phyloP scores from a whole-genome alignment of 1,139 yeast genomes.

The Taphrina betulina region DNA sequence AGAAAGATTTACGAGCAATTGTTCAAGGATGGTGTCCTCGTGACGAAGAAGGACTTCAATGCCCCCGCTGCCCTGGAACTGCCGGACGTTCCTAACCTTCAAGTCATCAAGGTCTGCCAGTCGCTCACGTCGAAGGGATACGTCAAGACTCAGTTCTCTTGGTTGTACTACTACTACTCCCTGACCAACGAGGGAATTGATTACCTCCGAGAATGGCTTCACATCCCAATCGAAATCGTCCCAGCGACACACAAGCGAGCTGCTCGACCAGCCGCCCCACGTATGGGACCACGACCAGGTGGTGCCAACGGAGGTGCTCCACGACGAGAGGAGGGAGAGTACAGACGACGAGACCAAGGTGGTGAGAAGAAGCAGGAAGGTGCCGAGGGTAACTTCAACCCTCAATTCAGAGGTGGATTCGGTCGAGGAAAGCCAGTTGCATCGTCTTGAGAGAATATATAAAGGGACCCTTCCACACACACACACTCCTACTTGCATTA shows the following conservation, averaged over 20 bases:
- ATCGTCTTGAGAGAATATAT: conserved; percentile 1
- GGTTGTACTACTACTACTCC: conserved; percentile 99
- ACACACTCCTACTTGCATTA: neutral
- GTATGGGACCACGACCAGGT: conserved; percentile 32
- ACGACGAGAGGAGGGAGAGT: conserved; percentile 34
- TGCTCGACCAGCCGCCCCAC: conserved; percentile 48
- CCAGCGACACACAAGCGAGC: conserved; percentile 98
- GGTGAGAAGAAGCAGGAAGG: conserved; percentile 35
- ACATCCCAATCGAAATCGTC: conserved; percentile 97
- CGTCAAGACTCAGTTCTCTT: conserved; percentile 99
- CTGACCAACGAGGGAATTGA: conserved; percentile 99
- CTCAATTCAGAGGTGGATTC: conserved; percentile 36
- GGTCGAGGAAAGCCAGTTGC: conserved; percentile 34
- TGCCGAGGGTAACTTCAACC: conserved; percentile 36
- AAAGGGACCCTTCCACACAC: neutral
- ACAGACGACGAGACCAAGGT: conserved; percentile 34
- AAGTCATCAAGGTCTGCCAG: conserved; percentile 98
- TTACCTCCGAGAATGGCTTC: conserved; percentile 96
- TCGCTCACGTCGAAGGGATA: conserved; percentile 97
- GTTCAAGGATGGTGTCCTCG: conserved; percentile 36
- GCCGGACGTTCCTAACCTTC: conserved; percentile 58
- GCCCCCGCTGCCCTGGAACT: conserved; percentile 92
- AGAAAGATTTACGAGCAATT: conserved; percentile 34
- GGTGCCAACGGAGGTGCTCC: conserved; percentile 26
- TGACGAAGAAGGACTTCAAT: conserved; percentile 63